Evolutionary conservation across 2,329 filamentous ascomycete genomes (phyloP).

Genomic region (Thyridium curvatum): DNA sequence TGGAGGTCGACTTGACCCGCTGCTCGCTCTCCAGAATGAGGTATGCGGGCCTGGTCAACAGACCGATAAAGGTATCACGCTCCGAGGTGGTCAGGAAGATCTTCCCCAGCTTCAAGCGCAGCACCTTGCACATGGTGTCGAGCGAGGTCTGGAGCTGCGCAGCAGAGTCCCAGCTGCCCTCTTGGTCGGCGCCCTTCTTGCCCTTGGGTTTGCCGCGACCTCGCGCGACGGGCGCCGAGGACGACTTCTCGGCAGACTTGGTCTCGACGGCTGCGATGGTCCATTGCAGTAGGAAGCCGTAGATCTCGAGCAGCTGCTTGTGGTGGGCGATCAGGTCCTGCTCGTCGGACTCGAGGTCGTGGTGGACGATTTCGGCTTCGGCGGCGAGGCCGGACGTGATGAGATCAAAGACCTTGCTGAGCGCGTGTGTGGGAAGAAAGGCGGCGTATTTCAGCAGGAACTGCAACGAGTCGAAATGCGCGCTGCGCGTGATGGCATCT

Average conservation of each 20-base stretch:
- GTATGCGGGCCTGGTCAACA: conserved; percentile 90
- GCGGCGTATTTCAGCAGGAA: conserved; percentile 88
- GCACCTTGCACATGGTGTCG: conserved; percentile 91
- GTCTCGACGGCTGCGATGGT: conserved; percentile 89
- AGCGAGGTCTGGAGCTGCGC: conserved; percentile 81
- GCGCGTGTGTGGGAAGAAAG: conserved; percentile 69
- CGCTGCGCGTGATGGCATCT: conserved; percentile 73
- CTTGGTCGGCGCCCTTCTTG: conserved; percentile 67
- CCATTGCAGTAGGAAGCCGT: conserved; percentile 92
- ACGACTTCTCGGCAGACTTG: conserved; percentile 85
- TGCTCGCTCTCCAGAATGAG: conserved; percentile 91
- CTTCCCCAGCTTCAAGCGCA: conserved; percentile 85
- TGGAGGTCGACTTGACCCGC: conserved; percentile 78
- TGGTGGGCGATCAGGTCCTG: conserved; percentile 82
- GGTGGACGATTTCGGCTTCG: conserved; percentile 78
- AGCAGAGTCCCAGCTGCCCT: conserved; percentile 82
- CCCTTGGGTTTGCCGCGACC: conserved; percentile 70
- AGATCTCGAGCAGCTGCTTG: conserved; percentile 88
- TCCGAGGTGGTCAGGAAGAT: conserved; percentile 97
- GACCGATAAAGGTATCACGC: conserved; percentile 85
- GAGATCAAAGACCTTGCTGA: conserved; percentile 90
- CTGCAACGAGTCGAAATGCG: conserved; percentile 86
- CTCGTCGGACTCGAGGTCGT: conserved; percentile 86
- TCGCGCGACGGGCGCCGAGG: conserved; percentile 61
- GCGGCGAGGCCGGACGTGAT: conserved; percentile 79